Base-by-base conservation (phyloP, 768 basidiomycete genomes). In the Lactifluus rugatus region DNA sequence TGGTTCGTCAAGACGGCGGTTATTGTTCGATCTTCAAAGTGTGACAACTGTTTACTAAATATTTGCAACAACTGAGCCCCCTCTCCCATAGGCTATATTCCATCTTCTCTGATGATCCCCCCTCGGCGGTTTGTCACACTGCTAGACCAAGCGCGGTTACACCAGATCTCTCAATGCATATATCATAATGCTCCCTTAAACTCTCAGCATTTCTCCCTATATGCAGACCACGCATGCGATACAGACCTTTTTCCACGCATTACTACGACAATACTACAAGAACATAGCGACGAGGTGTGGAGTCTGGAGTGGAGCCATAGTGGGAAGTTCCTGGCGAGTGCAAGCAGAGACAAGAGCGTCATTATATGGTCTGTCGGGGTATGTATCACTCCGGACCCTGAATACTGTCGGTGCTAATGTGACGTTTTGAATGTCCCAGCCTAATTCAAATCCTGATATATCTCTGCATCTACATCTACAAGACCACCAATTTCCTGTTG, bases 271-370 rank as follows among this genome's bases (percentile, higher is more conserved):
- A 85, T 93, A 52, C 74, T 97, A 58, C 81, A 84, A 46, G 89
- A 85, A 31, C 95, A 97, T 70, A 79, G 76, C 11, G 91, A 98
- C 68, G 93, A 99, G 69, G 93, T 99, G 44, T 98, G 95, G 94
- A 84, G 88, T 67, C 71, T 98, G 58, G 87, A 87, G 68, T 99
- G 94, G 94, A 95, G 93, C 71, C 90, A 89, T 65, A 84, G 86
- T 68, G 96, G 96, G 2, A 71, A 72, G 49, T 84, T 79, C 65
- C 76, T 99, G 50, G 96, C 94, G 31, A 93, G 85, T 63, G 89
- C 87, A 37, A 87, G 93, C 56, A 89, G 82, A 70, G 95, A 98
- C 71, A 83, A 81, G 73, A 78, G 80, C 5, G 93, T 88, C 7
- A 89, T 96, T 55, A 87, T 98, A 50, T 98, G 94, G 94, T 78